phyloP scores from a whole-genome alignment of 352 stramenopile species.

The Phytophthora melonis region DNA sequence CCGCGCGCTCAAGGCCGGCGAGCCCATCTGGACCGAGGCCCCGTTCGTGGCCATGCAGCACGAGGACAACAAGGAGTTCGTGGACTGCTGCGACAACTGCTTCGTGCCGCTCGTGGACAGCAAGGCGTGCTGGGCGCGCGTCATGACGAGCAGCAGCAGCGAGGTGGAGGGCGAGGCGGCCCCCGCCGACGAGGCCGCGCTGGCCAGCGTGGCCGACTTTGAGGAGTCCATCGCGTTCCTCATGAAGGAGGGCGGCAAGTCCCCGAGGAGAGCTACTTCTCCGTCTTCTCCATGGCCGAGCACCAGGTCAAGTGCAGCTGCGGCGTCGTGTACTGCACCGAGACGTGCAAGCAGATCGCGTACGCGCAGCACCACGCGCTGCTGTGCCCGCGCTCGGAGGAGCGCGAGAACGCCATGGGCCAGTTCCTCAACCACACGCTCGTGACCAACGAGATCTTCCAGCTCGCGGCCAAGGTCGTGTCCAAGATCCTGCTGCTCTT shows the following conservation, averaged over 20 bases:
- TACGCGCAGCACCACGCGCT: constrained; percentile 84
- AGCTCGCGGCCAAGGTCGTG: constrained; percentile 91
- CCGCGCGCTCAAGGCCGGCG: constrained; percentile 62
- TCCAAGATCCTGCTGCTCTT: constrained; percentile 73
- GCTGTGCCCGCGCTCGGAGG: constrained; percentile 66
- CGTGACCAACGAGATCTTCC: constrained; percentile 95
- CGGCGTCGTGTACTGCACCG: constrained; percentile 88
- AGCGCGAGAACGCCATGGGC: constrained; percentile 70
- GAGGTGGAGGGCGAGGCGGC: constrained; percentile 55
- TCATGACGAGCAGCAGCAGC: constrained; percentile 42
- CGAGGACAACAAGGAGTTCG: constrained; percentile 84
- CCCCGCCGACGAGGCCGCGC: constrained; percentile 49
- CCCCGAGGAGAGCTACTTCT: constrained; percentile 76
- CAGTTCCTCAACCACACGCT: constrained; percentile 82
- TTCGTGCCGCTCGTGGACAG: constrained; percentile 80
- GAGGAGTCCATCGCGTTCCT: constrained; percentile 65
- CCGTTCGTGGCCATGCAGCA: constrained; percentile 85
- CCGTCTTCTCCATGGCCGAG: constrained; percentile 65
- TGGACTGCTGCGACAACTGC: constrained; percentile 84
- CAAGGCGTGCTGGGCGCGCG: constrained; percentile 64
- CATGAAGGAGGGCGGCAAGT: constrained; percentile 73
- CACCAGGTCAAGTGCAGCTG: constrained; percentile 72
- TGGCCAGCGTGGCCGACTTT: constrained; percentile 61
- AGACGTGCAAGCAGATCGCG: constrained; percentile 70
- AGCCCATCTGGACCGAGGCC: constrained; percentile 77